Evolutionary conservation across 768 basidiomycete species (phyloP).

Genomic region (Tricholoma terreum): DNA sequence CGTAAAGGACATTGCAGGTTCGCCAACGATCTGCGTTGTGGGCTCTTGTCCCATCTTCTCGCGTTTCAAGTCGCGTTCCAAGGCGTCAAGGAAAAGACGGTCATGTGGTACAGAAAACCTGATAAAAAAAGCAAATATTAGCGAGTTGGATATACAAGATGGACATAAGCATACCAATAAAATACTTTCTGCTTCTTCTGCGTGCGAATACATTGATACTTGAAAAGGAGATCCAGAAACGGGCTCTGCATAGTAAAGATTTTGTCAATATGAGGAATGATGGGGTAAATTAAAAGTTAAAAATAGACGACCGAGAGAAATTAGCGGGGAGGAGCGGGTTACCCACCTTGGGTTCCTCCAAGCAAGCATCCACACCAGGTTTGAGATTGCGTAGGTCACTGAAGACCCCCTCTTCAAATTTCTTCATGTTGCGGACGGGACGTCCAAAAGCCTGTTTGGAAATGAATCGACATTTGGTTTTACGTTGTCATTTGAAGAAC

Average conservation of each 20-base stretch:
- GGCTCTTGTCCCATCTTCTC: slow-evolving; percentile 89
- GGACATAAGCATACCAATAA: slow-evolving; percentile 66
- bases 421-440: slow-evolving; percentile 91
- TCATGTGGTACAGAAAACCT: slow-evolving; percentile 99
- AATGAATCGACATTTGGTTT: slow-evolving; percentile 7
- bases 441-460: slow-evolving; percentile 68
- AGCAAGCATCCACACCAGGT: slow-evolving; percentile 85
- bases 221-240: slow-evolving; percentile 91
- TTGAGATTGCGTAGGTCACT: slow-evolving; percentile 91
- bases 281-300: not conserved
- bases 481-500: slow-evolving; percentile 17
- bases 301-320: not conserved
- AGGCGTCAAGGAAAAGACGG: slow-evolving; percentile 92
- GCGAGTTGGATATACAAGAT: not conserved
- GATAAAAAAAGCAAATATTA: slow-evolving; percentile 3
- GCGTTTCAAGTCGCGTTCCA: slow-evolving; percentile 93
- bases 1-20: slow-evolving; percentile 84
- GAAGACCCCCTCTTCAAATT: slow-evolving; percentile 97
- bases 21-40: slow-evolving; percentile 68
- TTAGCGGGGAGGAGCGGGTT: not conserved
- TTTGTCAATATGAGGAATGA: slow-evolving; percentile 24
- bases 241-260: slow-evolving; percentile 65
- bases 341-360: slow-evolving; percentile 94
- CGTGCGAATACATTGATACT: slow-evolving; percentile 94
- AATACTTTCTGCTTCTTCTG: slow-evolving; percentile 99